phyloP scores from a whole-genome alignment of 306 rosid species.

The Lotus japonicus region DNA sequence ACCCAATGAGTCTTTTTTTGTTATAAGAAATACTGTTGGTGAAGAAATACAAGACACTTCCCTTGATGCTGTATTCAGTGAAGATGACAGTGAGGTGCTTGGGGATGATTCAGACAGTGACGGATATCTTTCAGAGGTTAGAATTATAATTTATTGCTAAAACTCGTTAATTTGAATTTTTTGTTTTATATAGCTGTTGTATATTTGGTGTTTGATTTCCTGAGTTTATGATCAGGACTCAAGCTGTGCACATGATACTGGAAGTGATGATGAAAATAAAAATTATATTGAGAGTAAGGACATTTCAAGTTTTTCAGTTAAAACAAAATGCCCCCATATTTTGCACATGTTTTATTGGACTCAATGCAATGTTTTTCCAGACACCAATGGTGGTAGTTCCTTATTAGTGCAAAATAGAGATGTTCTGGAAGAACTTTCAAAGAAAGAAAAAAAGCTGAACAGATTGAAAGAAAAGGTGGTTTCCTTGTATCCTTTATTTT shows the following conservation, averaged over 20 bases:
- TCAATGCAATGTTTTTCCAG: slow-evolving; percentile 39
- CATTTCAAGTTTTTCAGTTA: slow-evolving; percentile 15
- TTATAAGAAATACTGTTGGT: slow-evolving; percentile 34
- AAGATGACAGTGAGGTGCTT: slow-evolving; percentile 44
- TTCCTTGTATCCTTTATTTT: not conserved
- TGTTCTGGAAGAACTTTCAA: slow-evolving; percentile 42
- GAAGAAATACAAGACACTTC: slow-evolving; percentile 36
- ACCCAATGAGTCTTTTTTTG: not conserved
- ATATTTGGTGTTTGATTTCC: slow-evolving; percentile 17
- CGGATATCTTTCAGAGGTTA: slow-evolving; percentile 88
- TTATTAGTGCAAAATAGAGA: slow-evolving; percentile 49
- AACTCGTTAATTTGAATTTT: not conserved
- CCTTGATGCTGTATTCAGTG: slow-evolving; percentile 53
- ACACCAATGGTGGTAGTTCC: slow-evolving; percentile 29
- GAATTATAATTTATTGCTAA: slow-evolving; percentile 2
- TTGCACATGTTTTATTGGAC: not conserved
- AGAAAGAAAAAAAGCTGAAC: slow-evolving; percentile 50
- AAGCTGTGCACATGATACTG: slow-evolving; percentile 17
- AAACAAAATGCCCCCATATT: not conserved
- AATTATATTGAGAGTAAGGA: slow-evolving; percentile 39
- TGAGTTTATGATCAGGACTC: slow-evolving; percentile 45
- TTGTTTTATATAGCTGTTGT: not conserved
- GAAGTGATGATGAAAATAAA: slow-evolving; percentile 39
- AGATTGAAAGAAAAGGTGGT: slow-evolving; percentile 71
- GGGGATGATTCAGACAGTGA: slow-evolving; percentile 76